These are phyloP conservation scores for Scleroderma bovista DNA, from an alignment of 768 basidiomycete species.

Conservation along the genomic window DNA sequence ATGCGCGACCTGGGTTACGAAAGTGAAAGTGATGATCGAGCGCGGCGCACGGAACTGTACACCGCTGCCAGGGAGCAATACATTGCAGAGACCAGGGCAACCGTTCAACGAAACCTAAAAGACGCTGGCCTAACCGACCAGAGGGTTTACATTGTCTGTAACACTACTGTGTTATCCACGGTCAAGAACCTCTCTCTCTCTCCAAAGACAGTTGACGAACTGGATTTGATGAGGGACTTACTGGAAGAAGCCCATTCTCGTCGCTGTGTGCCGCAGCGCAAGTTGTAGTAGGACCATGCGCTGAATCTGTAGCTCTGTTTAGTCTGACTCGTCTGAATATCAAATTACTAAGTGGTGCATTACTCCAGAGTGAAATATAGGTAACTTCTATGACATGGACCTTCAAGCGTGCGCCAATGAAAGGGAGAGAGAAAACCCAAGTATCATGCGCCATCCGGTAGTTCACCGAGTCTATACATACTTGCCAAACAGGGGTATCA, in stretches of 20 bases:
- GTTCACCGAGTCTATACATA: slow-evolving; percentile 50
- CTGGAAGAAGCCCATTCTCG: slow-evolving; percentile 8
- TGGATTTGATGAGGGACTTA: slow-evolving; percentile 11
- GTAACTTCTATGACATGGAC: not conserved
- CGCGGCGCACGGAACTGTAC: slow-evolving; percentile 4
- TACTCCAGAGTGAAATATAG: not conserved
- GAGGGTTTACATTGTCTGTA: slow-evolving; percentile 19
- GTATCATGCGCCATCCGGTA: not conserved
- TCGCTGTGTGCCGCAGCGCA: slow-evolving; percentile 3
- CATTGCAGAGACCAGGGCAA: slow-evolving; percentile 13
- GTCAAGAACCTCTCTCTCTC: slow-evolving; percentile 2
- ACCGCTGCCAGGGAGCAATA: slow-evolving; percentile 14
- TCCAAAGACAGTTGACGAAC: slow-evolving; percentile 10
- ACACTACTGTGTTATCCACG: slow-evolving; percentile 7
- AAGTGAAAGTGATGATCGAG: slow-evolving; percentile 5
- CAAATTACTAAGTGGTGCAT: slow-evolving; percentile 2
- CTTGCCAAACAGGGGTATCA: slow-evolving; percentile 88
- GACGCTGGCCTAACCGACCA: slow-evolving; percentile 14
- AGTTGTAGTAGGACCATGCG: not conserved
- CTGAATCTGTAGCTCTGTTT: not conserved
- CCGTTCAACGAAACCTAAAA: slow-evolving; percentile 9
- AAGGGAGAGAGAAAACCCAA: not conserved
- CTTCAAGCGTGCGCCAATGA: not conserved
- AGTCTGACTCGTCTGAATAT: not conserved
- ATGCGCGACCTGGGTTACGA: slow-evolving; percentile 9